Evolutionary conservation across 805 yeast species (phyloP).

Genomic region (Ogataea henricii): DNA sequence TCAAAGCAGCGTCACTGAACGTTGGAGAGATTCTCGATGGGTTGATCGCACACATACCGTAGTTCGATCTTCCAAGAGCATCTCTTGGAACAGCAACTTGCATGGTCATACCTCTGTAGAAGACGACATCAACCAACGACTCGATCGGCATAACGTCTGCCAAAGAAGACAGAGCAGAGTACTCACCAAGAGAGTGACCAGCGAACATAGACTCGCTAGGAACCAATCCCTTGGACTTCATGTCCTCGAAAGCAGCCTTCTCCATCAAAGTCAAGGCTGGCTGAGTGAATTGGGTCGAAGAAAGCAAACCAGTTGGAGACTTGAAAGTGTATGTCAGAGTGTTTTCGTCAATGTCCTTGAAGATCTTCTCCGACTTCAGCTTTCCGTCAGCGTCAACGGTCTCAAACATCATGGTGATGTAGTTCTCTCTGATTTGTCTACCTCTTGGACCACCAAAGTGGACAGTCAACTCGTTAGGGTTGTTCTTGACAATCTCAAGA

Average conservation of each 20-base stretch:
- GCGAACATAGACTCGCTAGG: conserved; percentile 94
- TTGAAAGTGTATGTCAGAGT: conserved; percentile 86
- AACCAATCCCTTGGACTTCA: conserved; percentile 92
- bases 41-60: conserved; percentile 98
- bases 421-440: conserved; percentile 90
- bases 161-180: conserved; percentile 93
- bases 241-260: conserved; percentile 97
- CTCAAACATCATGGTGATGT: conserved; percentile 96
- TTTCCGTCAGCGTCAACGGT: conserved; percentile 84
- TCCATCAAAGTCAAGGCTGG: conserved; percentile 99
- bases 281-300: conserved; percentile 99
- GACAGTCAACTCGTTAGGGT: conserved; percentile 92
- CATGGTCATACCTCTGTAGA: conserved; percentile 99
- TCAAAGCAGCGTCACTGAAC: conserved; percentile 89
- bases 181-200: conserved; percentile 99
- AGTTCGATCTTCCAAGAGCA: conserved; percentile 90
- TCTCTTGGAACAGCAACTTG: conserved; percentile 99
- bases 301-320: conserved; percentile 91
- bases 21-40: conserved; percentile 90
- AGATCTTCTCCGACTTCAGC: conserved; percentile 88
- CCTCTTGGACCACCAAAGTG: conserved; percentile 99
- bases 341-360: conserved; percentile 82
- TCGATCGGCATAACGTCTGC: conserved; percentile 99
- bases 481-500: conserved; percentile 90
- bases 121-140: conserved; percentile 93